Base-by-base conservation (phyloP, 225 moss, liverwort and hornwort species). In the Anthoceros angustus region DNA sequence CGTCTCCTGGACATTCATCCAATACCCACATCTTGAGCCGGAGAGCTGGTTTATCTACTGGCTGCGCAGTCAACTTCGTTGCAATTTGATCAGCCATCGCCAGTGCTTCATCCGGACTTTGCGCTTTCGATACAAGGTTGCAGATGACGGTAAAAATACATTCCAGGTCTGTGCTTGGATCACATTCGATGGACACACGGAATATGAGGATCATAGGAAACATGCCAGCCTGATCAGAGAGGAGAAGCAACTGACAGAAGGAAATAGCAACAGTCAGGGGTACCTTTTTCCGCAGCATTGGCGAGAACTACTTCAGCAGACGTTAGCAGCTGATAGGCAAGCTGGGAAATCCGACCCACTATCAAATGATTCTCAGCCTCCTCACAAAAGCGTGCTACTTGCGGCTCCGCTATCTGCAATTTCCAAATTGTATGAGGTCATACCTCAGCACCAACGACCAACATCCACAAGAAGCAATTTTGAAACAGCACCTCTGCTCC, bases 121-220 rank as follows among this genome's bases (percentile, higher is more conserved):
- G 91, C 20, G 88, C 95, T 72, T 87, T 98, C 3, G 91, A 92
- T 7, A 98, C 95, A 69, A 98, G 73, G 67, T 98, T 98, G 67
- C 86, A 82, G 64, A 98, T 92, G 20, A 98, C 91, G 11, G 95
- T 98, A 38, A 98, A 98, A 26, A 98, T 92, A 75, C 95, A 98
- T 74, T 98, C 95, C 88, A 98, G 79, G 70, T 98, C 91, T 83
- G 83, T 24, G 41, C 32, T 64, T 7, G 0, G 55, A 67, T 9
- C 45, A 63, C 39, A 64, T 12, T 46, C 0, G 24, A 10, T 21
- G 42, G 4, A 32, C 5, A 14, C 38, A 66, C 12, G n/a, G 11
- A 66, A n/a, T 20, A 6, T 60, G 12, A 64, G 11, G 21, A 39
- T 9, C 39, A 2, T 2, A 7, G 15, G 7, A 64, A 26, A 39